These are phyloP conservation scores for Singerocomus inundabilis DNA, from an alignment of 1,284 basidiomycete species.

Conservation along the genomic window DNA sequence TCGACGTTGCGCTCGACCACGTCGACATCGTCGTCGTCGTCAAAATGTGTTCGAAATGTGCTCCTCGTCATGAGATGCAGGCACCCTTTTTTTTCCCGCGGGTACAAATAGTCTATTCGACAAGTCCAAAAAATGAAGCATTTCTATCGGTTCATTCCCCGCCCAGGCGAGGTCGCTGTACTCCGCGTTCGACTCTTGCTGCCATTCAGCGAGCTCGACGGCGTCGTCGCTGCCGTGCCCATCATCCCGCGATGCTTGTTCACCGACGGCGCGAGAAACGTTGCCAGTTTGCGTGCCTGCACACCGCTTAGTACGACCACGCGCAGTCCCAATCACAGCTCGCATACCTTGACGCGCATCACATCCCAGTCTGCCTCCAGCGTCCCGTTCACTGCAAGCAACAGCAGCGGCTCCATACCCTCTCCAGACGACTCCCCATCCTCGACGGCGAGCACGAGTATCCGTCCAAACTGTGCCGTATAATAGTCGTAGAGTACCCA, in stretches of 20 bases:
- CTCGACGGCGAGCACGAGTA: constrained; percentile 64
- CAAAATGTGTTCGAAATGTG: neutral
- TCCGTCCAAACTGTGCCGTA: constrained; percentile 56
- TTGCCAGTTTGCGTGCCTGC: constrained; percentile 55
- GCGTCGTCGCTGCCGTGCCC: constrained; percentile 3
- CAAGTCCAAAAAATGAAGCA: too few relatives aligned
- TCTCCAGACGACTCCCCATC: constrained; percentile 30
- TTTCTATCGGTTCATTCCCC: constrained; percentile 20
- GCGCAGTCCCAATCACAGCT: neutral
- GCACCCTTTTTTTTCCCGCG: constrained; percentile 24
- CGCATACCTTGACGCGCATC: constrained; percentile 56
- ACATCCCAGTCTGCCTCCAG: constrained; percentile 60
- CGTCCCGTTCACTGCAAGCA: constrained; percentile 66
- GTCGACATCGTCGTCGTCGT: constrained; percentile 25
- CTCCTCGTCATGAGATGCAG: neutral
- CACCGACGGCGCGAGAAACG: constrained; percentile 42
- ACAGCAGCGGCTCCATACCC: constrained; percentile 50
- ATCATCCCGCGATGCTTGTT: constrained; percentile 37
- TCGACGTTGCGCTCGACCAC: constrained; percentile 18
- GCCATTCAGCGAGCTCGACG: constrained; percentile 11
- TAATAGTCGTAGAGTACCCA: constrained; percentile 6
- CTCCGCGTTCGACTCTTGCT: constrained; percentile 31
- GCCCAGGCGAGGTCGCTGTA: constrained; percentile 31
- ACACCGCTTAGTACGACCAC: constrained; percentile 1
- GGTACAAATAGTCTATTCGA: neutral